Percentiles rank a stretch among this genome's conserved stretches.
Evolutionary conservation across 345 rosid genomes (phyloP).

Genomic region (Moricandia moricandioides): DNA sequence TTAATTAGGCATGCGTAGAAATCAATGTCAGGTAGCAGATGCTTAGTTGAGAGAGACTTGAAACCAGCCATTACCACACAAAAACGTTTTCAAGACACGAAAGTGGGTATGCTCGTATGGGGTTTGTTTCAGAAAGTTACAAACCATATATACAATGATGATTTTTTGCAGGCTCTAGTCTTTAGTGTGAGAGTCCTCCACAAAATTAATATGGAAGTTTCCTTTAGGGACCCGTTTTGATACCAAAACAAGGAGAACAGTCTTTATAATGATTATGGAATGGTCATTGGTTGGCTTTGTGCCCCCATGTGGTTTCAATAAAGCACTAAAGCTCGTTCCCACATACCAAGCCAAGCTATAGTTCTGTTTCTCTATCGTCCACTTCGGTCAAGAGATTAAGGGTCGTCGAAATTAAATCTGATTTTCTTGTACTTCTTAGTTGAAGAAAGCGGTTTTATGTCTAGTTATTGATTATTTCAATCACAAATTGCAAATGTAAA

Average conservation of each 20-base stretch:
- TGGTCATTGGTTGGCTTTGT: conserved; percentile 32
- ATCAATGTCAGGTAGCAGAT: background rate
- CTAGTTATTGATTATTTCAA: background rate
- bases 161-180: conserved; percentile 13
- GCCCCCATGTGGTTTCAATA: conserved; percentile 29
- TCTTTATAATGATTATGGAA: conserved; percentile 21
- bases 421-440: background rate
- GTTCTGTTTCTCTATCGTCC: conserved; percentile 8
- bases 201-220: conserved; percentile 22
- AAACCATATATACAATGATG: conserved; percentile 20
- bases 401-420: background rate
- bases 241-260: conserved; percentile 32
- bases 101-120: conserved; percentile 11
- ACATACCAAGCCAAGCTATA: conserved; percentile 9
- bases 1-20: conserved; percentile 6
- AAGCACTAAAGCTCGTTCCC: conserved; percentile 23
- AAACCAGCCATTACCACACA: conserved; percentile 27
- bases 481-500: background rate
- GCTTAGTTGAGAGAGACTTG: conserved; percentile 26
- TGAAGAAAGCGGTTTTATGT: background rate
- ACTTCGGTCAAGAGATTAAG: background rate
- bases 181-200: conserved; percentile 8
- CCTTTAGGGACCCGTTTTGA: conserved; percentile 29
- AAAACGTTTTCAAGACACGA: conserved; percentile 4
- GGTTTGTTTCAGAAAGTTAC: conserved; percentile 22